These are phyloP conservation scores for Lichenothelia convexa DNA, from an alignment of 495 filamentous ascomycete species.

Conservation along the genomic window DNA sequence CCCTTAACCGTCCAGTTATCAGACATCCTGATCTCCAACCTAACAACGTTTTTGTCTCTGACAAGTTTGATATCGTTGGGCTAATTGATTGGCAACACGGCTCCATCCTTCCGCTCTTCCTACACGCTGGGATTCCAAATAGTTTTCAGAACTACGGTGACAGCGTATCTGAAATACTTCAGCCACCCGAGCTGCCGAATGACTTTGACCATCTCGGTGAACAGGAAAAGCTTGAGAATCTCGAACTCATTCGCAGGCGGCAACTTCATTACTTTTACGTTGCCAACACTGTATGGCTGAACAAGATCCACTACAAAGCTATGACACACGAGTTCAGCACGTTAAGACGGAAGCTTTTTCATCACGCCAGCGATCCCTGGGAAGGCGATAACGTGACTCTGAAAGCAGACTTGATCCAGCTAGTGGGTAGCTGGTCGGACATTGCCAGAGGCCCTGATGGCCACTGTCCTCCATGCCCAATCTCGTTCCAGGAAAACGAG, in stretches of 20 bases:
- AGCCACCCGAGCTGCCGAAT: constrained; percentile 8
- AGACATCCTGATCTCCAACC: too few relatives aligned
- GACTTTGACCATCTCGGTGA: constrained; percentile 12
- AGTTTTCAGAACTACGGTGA: constrained; percentile 10
- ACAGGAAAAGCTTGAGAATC: constrained; percentile 7
- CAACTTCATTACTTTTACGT: constrained; percentile 18
- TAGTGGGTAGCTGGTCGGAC: too few relatives aligned
- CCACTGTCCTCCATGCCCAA: too few relatives aligned
- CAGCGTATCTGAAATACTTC: constrained; percentile 12
- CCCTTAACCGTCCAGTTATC: too few relatives aligned
- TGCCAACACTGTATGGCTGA: constrained; percentile 7
- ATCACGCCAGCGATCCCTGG: too few relatives aligned
- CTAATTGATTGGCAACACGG: constrained; percentile 4
- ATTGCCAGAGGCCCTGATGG: too few relatives aligned
- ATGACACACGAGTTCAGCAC: constrained; percentile 11
- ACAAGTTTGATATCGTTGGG: too few relatives aligned
- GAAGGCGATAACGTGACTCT: too few relatives aligned
- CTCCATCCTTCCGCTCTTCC: constrained; percentile 1
- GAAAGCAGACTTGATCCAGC: too few relatives aligned
- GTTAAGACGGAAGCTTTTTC: too few relatives aligned
- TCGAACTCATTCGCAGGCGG: constrained; percentile 13
- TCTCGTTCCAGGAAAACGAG: too few relatives aligned
- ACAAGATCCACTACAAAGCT: constrained; percentile 11
- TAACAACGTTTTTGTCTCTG: too few relatives aligned
- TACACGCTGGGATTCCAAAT: constrained; percentile 2